Evolutionary conservation across 179 eudicot species (phyloP).

Genomic region (Amaranthus tricolor): DNA sequence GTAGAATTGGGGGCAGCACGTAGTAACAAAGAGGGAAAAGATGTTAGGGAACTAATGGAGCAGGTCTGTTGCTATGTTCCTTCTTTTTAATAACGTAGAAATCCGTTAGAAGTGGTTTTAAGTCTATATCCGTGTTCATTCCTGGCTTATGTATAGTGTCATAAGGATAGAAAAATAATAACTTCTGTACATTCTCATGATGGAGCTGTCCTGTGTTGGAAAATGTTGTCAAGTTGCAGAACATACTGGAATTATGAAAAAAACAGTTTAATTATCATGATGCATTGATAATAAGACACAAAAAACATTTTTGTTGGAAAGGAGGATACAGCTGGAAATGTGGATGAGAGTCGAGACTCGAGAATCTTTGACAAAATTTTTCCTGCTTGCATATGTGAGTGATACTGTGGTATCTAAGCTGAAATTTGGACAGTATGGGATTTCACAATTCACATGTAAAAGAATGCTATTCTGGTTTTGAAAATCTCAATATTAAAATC

Average conservation of each 20-base stretch:
- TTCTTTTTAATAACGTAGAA: background rate
- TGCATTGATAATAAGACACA: background rate
- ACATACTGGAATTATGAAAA: background rate
- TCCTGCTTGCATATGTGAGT: slow-evolving; percentile 2
- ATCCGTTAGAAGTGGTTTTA: background rate
- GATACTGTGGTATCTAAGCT: background rate
- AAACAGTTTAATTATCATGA: background rate
- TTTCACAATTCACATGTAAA: background rate
- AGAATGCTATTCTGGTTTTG: background rate
- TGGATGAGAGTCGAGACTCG: background rate
- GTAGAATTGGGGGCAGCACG: slow-evolving; percentile 97
- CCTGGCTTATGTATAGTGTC: background rate
- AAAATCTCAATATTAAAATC: background rate
- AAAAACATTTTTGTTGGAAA: background rate
- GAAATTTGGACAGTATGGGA: background rate
- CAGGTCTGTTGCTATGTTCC: slow-evolving; percentile 53
- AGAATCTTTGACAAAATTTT: background rate
- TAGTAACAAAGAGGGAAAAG: slow-evolving; percentile 86
- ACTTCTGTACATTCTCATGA: background rate
- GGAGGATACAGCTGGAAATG: background rate
- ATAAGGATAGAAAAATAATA: background rate
- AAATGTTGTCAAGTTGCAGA: background rate
- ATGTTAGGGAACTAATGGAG: slow-evolving; percentile 94
- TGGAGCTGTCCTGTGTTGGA: background rate
- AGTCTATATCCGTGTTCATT: background rate